Conservation (phyloP, 1,284 basidiomycete genomes). For the Ceraceosorus guamensis region DNA sequence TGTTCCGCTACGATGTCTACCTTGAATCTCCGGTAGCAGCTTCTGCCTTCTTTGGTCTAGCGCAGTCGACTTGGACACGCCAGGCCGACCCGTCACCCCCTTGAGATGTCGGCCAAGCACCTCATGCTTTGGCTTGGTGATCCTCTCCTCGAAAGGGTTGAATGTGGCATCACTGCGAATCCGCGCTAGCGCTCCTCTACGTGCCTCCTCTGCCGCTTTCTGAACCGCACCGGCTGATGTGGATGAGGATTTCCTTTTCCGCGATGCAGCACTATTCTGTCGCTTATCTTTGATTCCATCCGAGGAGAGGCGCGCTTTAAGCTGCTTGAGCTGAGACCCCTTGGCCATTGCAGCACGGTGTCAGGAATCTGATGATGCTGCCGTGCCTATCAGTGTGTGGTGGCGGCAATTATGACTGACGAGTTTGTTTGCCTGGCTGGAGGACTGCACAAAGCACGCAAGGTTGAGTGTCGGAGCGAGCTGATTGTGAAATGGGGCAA, state of each 20-base stretch:
- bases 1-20: constrained; percentile 72
- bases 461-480: too few relatives aligned
- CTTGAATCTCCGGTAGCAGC: constrained; percentile 70
- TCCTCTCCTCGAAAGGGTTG: constrained; percentile 74
- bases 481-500: too few relatives aligned
- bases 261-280: constrained; percentile 29
- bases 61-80: constrained; percentile 77
- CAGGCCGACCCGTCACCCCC: constrained; percentile 73
- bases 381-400: too few relatives aligned
- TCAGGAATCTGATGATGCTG: too few relatives aligned
- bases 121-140: constrained; percentile 67
- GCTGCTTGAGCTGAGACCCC: constrained; percentile 47
- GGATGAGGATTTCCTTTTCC: constrained; percentile 21
- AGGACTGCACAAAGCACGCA: too few relatives aligned
- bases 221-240: constrained; percentile 17
- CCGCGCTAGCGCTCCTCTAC: constrained; percentile 63
- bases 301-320: constrained; percentile 35
- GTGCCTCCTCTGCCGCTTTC: constrained; percentile 30
- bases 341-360: background rate
- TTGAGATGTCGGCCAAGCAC: constrained; percentile 79
- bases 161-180: constrained; percentile 67
- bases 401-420: too few relatives aligned
- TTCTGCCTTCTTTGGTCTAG: constrained; percentile 68
- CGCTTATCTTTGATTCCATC: constrained; percentile 38
- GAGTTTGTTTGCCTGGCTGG: too few relatives aligned